A percentile compares a stretch with the other conserved stretches of the same genome.
Evolutionary conservation across 331 rosid genomes (phyloP).

Genomic region (Quercus lobata): DNA sequence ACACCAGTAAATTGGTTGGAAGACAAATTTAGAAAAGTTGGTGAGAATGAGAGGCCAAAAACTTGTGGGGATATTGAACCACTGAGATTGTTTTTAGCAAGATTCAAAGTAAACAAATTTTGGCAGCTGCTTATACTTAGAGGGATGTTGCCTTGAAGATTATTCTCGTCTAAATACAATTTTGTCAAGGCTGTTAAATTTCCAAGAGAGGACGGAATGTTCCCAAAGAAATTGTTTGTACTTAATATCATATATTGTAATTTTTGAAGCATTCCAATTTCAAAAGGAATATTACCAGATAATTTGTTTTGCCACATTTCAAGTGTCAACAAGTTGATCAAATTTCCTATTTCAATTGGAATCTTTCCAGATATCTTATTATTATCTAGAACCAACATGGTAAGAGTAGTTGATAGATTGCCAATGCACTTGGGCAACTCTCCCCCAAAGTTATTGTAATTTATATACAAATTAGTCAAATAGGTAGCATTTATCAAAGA

Average conservation of each 20-base stretch:
- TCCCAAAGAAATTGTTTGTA: background rate
- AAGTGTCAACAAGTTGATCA: too few species aligned
- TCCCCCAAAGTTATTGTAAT: too few species aligned
- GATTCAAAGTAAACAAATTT: background rate
- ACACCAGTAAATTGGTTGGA: conserved; percentile 1
- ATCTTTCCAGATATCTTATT: background rate
- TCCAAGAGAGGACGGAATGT: conserved; percentile 1
- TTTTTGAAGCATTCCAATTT: too few species aligned
- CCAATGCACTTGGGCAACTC: background rate
- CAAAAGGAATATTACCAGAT: too few species aligned
- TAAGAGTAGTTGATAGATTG: background rate
- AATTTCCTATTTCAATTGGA: too few species aligned
- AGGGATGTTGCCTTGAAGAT: conserved; percentile 4
- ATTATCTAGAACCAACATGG: background rate
- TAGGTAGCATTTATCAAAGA: background rate
- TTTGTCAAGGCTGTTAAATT: background rate
- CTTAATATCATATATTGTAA: too few species aligned
- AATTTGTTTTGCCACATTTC: background rate
- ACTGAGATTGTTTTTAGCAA: background rate
- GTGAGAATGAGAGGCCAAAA: background rate
- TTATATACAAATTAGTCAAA: too few species aligned
- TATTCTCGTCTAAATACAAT: background rate
- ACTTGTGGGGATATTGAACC: background rate
- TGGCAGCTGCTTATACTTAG: background rate
- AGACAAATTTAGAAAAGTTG: conserved; percentile 3